These are phyloP conservation scores for Lagenaria siceraria DNA, from an alignment of 306 rosid genomes.

Conservation along the genomic window DNA sequence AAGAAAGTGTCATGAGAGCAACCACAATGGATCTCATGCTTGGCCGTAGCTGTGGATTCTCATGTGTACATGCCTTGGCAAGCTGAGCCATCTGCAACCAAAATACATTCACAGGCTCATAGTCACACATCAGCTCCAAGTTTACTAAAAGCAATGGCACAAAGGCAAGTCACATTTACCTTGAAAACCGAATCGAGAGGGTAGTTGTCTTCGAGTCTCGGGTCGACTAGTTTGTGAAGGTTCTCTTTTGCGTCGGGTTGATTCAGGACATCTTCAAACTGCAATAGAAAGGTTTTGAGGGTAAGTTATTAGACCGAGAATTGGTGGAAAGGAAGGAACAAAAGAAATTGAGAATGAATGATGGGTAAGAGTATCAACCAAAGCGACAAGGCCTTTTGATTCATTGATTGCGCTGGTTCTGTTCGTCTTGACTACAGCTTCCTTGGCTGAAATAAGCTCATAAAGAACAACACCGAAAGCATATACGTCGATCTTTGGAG, in stretches of 20 bases:
- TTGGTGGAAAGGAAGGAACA: background rate
- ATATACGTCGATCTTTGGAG: slow-evolving; percentile 76
- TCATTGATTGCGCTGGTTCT: slow-evolving; percentile 26
- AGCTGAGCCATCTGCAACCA: slow-evolving; percentile 59
- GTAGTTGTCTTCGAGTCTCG: slow-evolving; percentile 62
- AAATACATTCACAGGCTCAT: background rate
- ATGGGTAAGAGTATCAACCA: slow-evolving; percentile 32
- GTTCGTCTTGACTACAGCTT: slow-evolving; percentile 41
- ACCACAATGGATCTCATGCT: slow-evolving; percentile 84
- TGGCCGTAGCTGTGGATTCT: slow-evolving; percentile 69
- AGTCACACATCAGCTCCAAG: slow-evolving; percentile 1
- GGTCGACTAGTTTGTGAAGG: slow-evolving; percentile 55
- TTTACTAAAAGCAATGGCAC: background rate
- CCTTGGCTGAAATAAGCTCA: slow-evolving; percentile 87
- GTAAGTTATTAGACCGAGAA: background rate
- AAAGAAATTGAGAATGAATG: background rate
- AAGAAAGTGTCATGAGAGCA: slow-evolving; percentile 76
- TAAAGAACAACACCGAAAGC: slow-evolving; percentile 89
- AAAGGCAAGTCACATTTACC: slow-evolving; percentile 31
- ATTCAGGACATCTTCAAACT: slow-evolving; percentile 72
- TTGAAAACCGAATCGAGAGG: slow-evolving; percentile 59
- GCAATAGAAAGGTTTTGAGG: background rate
- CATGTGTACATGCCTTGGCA: slow-evolving; percentile 73
- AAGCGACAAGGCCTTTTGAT: slow-evolving; percentile 59
- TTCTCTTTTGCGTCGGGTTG: slow-evolving; percentile 33